These are phyloP conservation scores for Leptographium radiaticola DNA, from an alignment of 2,329 filamentous ascomycete species.

Conservation along the genomic window DNA sequence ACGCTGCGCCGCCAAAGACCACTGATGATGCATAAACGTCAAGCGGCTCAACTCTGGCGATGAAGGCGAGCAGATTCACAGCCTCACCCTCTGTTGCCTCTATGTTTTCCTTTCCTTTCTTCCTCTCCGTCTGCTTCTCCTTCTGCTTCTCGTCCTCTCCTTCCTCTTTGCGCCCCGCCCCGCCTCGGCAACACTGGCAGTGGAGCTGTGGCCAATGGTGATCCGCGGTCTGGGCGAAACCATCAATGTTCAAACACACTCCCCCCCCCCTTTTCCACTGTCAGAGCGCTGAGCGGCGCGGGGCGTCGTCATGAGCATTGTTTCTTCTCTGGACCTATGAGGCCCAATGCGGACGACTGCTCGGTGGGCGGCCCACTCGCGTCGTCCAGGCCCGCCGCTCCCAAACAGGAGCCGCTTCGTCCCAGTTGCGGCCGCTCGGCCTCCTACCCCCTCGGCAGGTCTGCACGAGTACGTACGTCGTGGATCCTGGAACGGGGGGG, in stretches of 20 bases:
- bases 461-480: neutral
- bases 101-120: too few relatives aligned
- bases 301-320: neutral
- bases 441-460: neutral
- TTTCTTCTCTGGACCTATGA: neutral
- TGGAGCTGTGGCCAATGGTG: neutral
- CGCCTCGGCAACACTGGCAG: neutral
- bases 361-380: neutral
- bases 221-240: neutral
- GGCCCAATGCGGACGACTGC: too few relatives aligned
- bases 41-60: too few relatives aligned
- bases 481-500: too few relatives aligned
- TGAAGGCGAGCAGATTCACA: too few relatives aligned
- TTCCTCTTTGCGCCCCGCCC: neutral
- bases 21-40: too few relatives aligned
- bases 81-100: too few relatives aligned
- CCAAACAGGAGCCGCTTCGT: conserved; percentile 3
- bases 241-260: neutral
- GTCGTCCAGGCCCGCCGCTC: neutral
- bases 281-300: neutral
- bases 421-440: neutral
- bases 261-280: neutral
- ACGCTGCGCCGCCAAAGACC: too few relatives aligned
- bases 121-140: too few relatives aligned
- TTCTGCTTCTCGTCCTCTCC: neutral